Evolutionary conservation across 805 yeast species (phyloP), one percentile per base, ranked within the genome.

Genomic region (Schwanniomyces vanrijiae): DNA sequence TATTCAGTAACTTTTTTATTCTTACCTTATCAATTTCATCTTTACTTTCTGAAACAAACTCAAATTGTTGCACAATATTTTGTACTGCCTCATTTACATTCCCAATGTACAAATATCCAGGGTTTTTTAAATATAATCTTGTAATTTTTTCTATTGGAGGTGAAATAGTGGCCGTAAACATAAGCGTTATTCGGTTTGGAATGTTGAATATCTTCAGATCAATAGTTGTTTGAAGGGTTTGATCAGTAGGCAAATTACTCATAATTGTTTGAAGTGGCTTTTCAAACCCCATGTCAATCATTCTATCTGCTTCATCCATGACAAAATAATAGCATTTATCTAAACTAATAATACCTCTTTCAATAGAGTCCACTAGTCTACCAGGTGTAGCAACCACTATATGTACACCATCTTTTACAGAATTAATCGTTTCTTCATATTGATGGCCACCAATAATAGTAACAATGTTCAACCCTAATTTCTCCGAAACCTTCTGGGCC

Each of bases 91-190:
- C 80, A 8, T 86, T 85, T 3, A 81, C 73, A 20, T 76, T 76
- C 6, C 96, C 96, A 40, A 92, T 78, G 29, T 80, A 78, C 3
- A 87, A 80, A 29, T 75, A 76, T 0, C 80, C 85, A 0, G 96
- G 91, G 4, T 76, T 66, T 0, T 64, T 59, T 41, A 91, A 69
- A 59, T 87, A 88, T 16, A 76, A 74, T n/a, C 71, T 64, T 0
- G 94, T 81, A 42, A 92, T 65, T 44, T 73, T 75, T 59, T 87
- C 90, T 37, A 90, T 83, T 0, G 81, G 75, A 0, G 83, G 77
- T 0, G 96, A 87, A 82, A 92, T 83, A 0, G 99, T 94, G 0
- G 98, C 98, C 0, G 97, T 88, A 65, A 89, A 92, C 96, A 92
- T 87, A 80, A 90, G 77, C 0, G 95, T 88, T 42, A 83, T 84